Evolutionary conservation across 2,329 filamentous ascomycete genomes (phyloP), one percentile per base, ranked within the genome.

Genomic region (Lachnellula suecica): DNA sequence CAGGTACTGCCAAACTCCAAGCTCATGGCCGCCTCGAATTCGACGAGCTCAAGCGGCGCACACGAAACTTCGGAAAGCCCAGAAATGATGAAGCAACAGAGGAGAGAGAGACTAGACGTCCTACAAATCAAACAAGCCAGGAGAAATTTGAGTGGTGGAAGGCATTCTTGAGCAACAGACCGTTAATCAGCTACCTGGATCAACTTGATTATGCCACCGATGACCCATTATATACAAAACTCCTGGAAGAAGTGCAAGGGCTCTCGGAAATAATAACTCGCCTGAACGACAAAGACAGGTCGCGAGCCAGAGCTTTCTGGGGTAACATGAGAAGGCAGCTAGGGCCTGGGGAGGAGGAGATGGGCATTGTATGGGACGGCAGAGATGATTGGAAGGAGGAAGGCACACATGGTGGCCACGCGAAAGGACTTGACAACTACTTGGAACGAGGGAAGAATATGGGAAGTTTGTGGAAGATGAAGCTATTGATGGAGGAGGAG

Each of bases 291-390:
- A 51, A 57, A 49, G 48, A 51, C 25, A 49, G 52, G 27, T 25
- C 54, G 10, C 29, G 59, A 38, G 43, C 42, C 17, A 57, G 56
- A 50, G 51, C 51, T 11, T 63, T 56, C 47, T 64, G 62, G 62
- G 51, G 54, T 5, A 49, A 59, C 13, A 25, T 62, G 15, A 57
- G 59, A 43, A 47, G 24, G 29, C 31, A 56, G 9, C 41, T 64
- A 20, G 8, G 20, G 17, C 10, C 47, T 19, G 48, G 55, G 2
- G 53, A 58, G 2, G 48, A 47, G 17, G 35, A 40, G 17, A 29
- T 44, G 29, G 19, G 40, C 19, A 19, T 46, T n/a, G 35, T 46
- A 3, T 43, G 40, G 44, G 38, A n/a, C 10, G 43, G 24, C 23
- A 19, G 37, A 25, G 13, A 17, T 37, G 20, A n/a, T 17, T 10